phyloP scores from a whole-genome alignment of 805 yeast genomes.

The Candida xiaguanensis region DNA sequence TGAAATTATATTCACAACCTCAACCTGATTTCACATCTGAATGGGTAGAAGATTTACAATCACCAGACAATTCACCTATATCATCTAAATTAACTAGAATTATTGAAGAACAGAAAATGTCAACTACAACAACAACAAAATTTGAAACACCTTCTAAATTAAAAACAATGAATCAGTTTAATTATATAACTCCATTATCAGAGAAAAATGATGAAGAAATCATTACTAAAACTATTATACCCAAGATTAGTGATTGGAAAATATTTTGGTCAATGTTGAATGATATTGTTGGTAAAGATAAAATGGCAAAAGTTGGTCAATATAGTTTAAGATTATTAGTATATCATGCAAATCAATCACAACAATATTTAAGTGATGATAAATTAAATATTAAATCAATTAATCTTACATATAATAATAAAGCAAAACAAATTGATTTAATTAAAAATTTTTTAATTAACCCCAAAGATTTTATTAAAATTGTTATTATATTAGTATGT shows the following conservation, averaged over 20 bases:
- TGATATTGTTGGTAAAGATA: conserved; percentile 66
- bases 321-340: conserved; percentile 53
- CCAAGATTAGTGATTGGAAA: conserved; percentile 25
- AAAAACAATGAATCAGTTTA: neutral
- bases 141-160: conserved; percentile 9
- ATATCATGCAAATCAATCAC: conserved; percentile 42
- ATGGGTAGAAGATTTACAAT: conserved; percentile 7
- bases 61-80: conserved; percentile 7
- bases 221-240: neutral
- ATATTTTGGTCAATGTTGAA: conserved; percentile 51
- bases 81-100: conserved; percentile 3
- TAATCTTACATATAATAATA: conserved; percentile 27
- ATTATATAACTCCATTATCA: conserved; percentile 7
- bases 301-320: conserved; percentile 61
- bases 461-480: conserved; percentile 34
- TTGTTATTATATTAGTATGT: conserved; percentile 32
- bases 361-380: conserved; percentile 30
- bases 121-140: conserved; percentile 7
- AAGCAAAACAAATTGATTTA: conserved; percentile 29
- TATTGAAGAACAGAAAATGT: conserved; percentile 8
- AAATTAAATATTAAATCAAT: conserved; percentile 29
- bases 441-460: conserved; percentile 31
- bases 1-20: conserved; percentile 7
- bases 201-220: conserved; percentile 2
- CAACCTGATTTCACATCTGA: conserved; percentile 7